Conservation (phyloP, 1,284 basidiomycete genomes). For the Fomitopsis palustris region DNA sequence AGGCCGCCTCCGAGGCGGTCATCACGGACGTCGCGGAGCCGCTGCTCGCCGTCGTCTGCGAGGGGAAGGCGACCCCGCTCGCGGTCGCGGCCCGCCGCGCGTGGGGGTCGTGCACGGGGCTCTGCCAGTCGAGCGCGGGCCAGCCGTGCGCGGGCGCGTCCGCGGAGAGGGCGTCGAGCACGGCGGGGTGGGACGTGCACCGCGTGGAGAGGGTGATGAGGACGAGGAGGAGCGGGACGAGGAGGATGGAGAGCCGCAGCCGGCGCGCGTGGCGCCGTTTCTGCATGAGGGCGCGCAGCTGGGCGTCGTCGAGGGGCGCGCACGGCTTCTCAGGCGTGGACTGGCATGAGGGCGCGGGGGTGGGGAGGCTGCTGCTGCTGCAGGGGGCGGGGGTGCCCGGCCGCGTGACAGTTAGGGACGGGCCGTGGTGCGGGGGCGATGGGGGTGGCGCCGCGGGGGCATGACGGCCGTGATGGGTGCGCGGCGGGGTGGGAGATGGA, state of each 20-base stretch:
- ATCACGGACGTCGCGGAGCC: conserved; percentile 2
- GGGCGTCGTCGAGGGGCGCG: neutral
- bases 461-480: conserved; percentile 3
- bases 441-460: neutral
- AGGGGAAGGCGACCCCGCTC: conserved; percentile 10
- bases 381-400: conserved; percentile 8
- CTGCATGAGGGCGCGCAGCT: conserved; percentile 1
- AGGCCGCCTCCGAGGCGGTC: neutral
- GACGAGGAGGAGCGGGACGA: conserved; percentile 52
- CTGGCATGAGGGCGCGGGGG: neutral
- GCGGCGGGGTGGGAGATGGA: conserved; percentile 37
- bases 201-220: conserved; percentile 50
- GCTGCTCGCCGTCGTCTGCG: conserved; percentile 9
- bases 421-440: conserved; percentile 2
- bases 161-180: conserved; percentile 41
- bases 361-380: neutral
- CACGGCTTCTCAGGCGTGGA: neutral
- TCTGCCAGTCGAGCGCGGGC: conserved; percentile 30
- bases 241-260: conserved; percentile 45
- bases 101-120: conserved; percentile 40
- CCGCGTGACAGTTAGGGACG: conserved; percentile 8
- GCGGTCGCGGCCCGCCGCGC: conserved; percentile 5
- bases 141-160: conserved; percentile 10
- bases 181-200: conserved; percentile 43
- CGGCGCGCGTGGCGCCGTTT: conserved; percentile 42